Base-by-base conservation (phyloP, 768 basidiomycete genomes). In the Trametes meyenii region DNA sequence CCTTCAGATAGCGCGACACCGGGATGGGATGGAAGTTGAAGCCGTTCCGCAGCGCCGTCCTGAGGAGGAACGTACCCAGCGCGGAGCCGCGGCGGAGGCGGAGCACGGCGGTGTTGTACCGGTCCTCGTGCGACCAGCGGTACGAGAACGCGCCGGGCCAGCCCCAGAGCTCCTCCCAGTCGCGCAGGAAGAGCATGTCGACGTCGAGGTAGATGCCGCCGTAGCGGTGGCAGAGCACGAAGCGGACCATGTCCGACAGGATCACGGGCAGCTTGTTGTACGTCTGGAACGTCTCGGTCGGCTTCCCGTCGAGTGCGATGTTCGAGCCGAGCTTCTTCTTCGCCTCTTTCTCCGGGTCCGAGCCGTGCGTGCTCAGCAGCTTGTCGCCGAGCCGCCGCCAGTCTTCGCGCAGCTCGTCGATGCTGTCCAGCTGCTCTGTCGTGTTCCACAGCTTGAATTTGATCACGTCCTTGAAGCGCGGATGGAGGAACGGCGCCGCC, bases 91-190 rank as follows among this genome's bases (percentile, higher is more conserved):
- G 94, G 83, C 96, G 94, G 79, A 99, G 80, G 70, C 89, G 93
- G 62, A 99, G 82, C 11, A 98, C 94, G 3, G 97, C 96, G 16
- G 96, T 98, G 78, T 98, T 98, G 75, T 98, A 98, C 71, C 89
- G 90, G 70, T 91, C 85, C 63, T 96, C 79, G 55, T 93, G 87
- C n/a, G 91, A 93, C 96, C 96, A 99, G 2, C 96, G 83, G 73
- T 98, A 98, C 12, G 96, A 95, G 69, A 97, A 99, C 21, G 95
- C 93, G 42, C 96, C 96, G 67, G 88, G 85, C 89, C 92, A 97
- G 24, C 93, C 93, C 94, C 94, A 98, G 8, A 99, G 79, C 67
- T 98, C 96, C 72, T 97, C 96, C 97, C 97, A 99, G 71, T 99
- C 96, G 24, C 97, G 89, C 26, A 99, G 77, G 70, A 99, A 87